Evolutionary conservation across 192 early-diverging fungal species (phyloP).

Genomic region (Thoreauomyces humboldtii): DNA sequence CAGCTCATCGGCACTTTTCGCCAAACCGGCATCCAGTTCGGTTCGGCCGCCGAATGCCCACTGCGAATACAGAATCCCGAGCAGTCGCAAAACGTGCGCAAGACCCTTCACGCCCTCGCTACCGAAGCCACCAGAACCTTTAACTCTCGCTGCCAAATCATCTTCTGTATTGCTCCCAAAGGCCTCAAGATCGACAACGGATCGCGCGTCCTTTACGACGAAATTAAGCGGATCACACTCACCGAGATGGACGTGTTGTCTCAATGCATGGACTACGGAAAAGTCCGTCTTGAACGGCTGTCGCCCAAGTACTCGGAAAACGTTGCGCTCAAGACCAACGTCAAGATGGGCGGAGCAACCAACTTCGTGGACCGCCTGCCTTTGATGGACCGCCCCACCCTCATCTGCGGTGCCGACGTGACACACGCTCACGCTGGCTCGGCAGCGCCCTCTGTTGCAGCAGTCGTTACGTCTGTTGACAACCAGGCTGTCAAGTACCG

Average conservation of each 20-base stretch:
- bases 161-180: conserved; percentile 53
- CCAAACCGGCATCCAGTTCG: conserved; percentile 9
- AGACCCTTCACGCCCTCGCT: conserved; percentile 46
- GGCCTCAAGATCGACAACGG: conserved; percentile 31
- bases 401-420: conserved; percentile 85
- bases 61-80: conserved; percentile 31
- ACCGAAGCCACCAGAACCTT: conserved; percentile 31
- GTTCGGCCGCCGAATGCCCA: conserved; percentile 9
- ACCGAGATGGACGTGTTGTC: conserved; percentile 77
- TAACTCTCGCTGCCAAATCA: conserved; percentile 55
- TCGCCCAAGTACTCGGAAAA: conserved; percentile 83
- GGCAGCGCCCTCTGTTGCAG: conserved; percentile 44
- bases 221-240: conserved; percentile 78
- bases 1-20: conserved; percentile 12
- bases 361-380: conserved; percentile 29
- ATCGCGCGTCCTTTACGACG: conserved; percentile 57
- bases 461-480: conserved; percentile 48
- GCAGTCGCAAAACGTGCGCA: conserved; percentile 48
- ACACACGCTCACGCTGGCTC: conserved; percentile 77
- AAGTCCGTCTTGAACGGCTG: conserved; percentile 9
- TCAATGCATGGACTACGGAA: conserved; percentile 71
- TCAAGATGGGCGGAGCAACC: conserved; percentile 64
- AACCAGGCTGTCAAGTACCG: conserved; percentile 30
- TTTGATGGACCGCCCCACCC: conserved; percentile 49
- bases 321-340: conserved; percentile 77